Evolutionary conservation across 2,329 filamentous ascomycete genomes (phyloP), one percentile per base, ranked within the genome.

Genomic region (Ophiostoma piceae): DNA sequence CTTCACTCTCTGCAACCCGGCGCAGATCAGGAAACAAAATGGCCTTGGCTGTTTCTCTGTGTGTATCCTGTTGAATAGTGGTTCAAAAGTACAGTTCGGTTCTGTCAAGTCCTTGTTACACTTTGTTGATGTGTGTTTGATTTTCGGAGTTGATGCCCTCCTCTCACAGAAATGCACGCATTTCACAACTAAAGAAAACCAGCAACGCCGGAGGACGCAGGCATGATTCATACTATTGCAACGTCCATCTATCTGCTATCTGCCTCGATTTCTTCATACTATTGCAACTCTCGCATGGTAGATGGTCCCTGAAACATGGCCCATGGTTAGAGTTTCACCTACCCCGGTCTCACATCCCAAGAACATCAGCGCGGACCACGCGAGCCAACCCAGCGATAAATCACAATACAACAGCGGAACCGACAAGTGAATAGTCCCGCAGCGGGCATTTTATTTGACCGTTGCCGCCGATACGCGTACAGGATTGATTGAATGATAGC

Each of bases 381-480:
- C 51, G 51, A 26, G 9, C 51, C 7, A 26, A 3, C 43, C 4
- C 43, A 19, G 16, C 16, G 7, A 47, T 19, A 47, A 16, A n/a
- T 0, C 16, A 47, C 16, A 47, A 47, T 47, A 57, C 51, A 11
- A 57, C 51, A 57, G 51, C 9, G 12, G 22, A 57, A 57, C 43
- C 43, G 43, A 29, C 26, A 29, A 47, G 43, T 4, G 5, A 19
- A 16, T 6, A 32, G 26, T 62, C 57, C 54, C n/a, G 22, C 51
- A 57, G 51, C 51, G 22, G 51, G n/a, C 51, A 57, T 3, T 26
- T 26, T 57, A 54, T 57, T 57, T 26, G 12, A 32, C 54, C 26
- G 54, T 60, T 32, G 26, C 54, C 51, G 57, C 57, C 57, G 26
- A 35, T 62, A 62, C 26, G 57, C 57, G 22, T 57, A 57, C 22